Conservation (phyloP, 306 rosid species). For the Cotoneaster glaucophyllus region DNA sequence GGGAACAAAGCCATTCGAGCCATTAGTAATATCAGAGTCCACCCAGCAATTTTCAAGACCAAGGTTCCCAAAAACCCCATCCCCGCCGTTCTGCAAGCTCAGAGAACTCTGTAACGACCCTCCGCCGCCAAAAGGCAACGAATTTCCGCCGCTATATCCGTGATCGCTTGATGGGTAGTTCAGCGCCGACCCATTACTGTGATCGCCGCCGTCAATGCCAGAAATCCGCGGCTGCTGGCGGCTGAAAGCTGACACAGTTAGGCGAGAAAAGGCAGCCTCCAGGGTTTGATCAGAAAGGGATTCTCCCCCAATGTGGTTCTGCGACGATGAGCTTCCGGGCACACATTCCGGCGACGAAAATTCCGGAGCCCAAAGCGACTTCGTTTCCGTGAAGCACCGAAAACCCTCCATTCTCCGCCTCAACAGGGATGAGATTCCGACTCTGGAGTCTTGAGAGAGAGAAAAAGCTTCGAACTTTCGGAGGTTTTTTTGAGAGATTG, state of each 20-base stretch:
- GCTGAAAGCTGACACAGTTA: conserved; percentile 13
- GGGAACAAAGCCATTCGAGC: not conserved
- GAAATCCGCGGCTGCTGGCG: not conserved
- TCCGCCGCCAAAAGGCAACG: not conserved
- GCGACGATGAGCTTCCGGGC: not conserved
- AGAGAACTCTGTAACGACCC: not conserved
- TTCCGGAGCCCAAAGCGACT: not conserved
- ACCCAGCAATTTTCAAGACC: not conserved
- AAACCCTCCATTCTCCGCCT: conserved; percentile 15
- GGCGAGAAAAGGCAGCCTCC: conserved; percentile 30
- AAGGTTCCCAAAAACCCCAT: not conserved
- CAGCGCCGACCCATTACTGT: not conserved
- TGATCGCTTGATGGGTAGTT: not conserved
- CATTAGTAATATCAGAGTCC: not conserved
- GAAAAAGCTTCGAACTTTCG: not conserved
- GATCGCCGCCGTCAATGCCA: not conserved
- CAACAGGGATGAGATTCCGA: not conserved
- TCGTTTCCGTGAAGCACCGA: not conserved
- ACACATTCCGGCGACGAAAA: not conserved
- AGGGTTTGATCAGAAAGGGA: conserved; percentile 23
- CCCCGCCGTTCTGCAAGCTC: not conserved
- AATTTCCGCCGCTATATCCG: not conserved
- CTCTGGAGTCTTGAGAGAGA: not conserved
- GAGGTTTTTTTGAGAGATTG: not conserved
- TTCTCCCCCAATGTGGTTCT: not conserved